phyloP scores from a whole-genome alignment of 306 rosid genomes.

The Leucaena leucocephala region DNA sequence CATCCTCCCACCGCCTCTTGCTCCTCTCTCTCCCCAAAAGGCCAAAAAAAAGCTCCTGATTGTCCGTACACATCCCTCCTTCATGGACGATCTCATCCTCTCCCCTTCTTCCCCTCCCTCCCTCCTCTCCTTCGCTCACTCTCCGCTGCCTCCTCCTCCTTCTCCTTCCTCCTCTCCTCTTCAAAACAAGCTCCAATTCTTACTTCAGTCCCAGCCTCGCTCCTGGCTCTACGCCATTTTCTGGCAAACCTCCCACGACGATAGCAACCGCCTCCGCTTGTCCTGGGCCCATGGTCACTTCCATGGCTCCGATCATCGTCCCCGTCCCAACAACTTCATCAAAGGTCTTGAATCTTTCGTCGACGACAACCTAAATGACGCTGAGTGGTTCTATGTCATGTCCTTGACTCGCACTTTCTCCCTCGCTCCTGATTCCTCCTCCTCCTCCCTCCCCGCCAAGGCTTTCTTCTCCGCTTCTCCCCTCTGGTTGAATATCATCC shows the following conservation, averaged over 20 bases:
- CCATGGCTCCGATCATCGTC: conserved; percentile 41
- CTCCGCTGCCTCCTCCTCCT: conserved; percentile 1
- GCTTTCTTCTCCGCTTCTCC: conserved; percentile 54
- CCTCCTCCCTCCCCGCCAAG: conserved; percentile 47
- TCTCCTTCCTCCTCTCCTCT: conserved; percentile 66
- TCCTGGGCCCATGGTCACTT: conserved; percentile 77
- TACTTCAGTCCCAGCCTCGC: conserved; percentile 55
- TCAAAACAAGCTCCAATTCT: conserved; percentile 59
- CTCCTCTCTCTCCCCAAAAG: no score
- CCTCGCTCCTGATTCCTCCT: conserved; percentile 31
- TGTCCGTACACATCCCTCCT: conserved; percentile 22
- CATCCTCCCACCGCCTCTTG: no score
- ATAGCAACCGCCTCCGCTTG: conserved; percentile 44
- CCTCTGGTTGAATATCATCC: conserved; percentile 62
- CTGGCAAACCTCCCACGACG: conserved; percentile 64
- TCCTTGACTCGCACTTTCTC: conserved; percentile 65
- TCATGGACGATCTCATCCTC: conserved; percentile 55
- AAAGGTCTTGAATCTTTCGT: background rate
- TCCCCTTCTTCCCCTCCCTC: conserved; percentile 75
- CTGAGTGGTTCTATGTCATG: conserved; percentile 88
- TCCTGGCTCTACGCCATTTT: conserved; percentile 77
- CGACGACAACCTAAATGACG: conserved; percentile 44
- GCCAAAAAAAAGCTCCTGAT: no score
- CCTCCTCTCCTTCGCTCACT: conserved; percentile 42
- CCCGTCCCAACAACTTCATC: background rate